phyloP scores from a whole-genome alignment of 768 basidiomycete genomes.

The Terana coerulea region DNA sequence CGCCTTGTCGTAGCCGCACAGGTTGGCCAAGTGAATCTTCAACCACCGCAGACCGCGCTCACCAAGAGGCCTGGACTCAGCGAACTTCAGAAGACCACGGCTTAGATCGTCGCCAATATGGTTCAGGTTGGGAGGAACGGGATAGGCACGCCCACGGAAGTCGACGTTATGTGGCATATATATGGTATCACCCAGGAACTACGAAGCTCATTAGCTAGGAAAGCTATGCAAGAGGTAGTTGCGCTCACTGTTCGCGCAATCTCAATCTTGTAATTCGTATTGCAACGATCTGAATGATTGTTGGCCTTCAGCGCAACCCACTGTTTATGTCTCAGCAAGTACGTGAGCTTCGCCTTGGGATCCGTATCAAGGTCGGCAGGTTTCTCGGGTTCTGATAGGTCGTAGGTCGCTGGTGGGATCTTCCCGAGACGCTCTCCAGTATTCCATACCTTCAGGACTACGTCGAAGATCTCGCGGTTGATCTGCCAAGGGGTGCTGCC shows the following conservation, averaged over 20 bases:
- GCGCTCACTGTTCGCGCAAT: conserved; percentile 81
- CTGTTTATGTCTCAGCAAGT: conserved; percentile 50
- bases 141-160: conserved; percentile 96
- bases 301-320: conserved; percentile 61
- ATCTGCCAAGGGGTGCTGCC: conserved; percentile 89
- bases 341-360: conserved; percentile 51
- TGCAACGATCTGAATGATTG: conserved; percentile 90
- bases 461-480: conserved; percentile 62
- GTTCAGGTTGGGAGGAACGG: conserved; percentile 91
- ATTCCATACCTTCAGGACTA: conserved; percentile 72
- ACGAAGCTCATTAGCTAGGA: conserved; percentile 5
- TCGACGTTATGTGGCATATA: conserved; percentile 96
- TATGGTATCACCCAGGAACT: conserved; percentile 86
- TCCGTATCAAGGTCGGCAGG: conserved; percentile 46
- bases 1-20: conserved; percentile 93
- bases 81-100: conserved; percentile 84
- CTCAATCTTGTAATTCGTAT: conserved; percentile 94
- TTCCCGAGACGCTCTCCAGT: conserved; percentile 77
- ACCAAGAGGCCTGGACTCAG: conserved; percentile 73
- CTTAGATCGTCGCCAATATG: conserved; percentile 95
- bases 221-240: not conserved
- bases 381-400: conserved; percentile 59
- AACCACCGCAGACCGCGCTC: conserved; percentile 88
- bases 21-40: conserved; percentile 90
- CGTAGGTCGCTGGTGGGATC: conserved; percentile 71